A percentile compares a stretch with the other conserved stretches of the same genome.
phyloP scores from a whole-genome alignment of 345 rosid species.

The Brassica juncea region DNA sequence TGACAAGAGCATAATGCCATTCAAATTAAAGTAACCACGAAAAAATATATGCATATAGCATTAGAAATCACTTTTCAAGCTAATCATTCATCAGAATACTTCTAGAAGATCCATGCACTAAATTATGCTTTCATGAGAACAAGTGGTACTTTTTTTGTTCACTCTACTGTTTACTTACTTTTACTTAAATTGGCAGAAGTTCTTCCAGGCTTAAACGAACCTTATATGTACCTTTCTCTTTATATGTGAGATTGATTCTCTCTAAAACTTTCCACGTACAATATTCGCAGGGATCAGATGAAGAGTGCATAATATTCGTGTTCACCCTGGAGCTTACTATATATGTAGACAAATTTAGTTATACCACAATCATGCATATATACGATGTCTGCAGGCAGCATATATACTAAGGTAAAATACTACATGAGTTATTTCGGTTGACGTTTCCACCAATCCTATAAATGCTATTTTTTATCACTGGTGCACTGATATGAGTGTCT shows the following conservation, averaged over 20 bases:
- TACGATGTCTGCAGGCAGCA: neutral
- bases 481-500: neutral
- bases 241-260: neutral
- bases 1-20: slow-evolving; percentile 1
- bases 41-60: neutral
- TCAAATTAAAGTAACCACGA: neutral
- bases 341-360: neutral
- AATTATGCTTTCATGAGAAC: neutral
- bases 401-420: neutral
- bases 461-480: neutral
- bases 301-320: neutral
- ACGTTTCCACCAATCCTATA: neutral
- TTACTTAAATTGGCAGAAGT: neutral
- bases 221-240: neutral
- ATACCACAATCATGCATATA: neutral
- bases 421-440: neutral
- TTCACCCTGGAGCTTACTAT: neutral
- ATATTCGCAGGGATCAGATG: neutral
- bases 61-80: neutral
- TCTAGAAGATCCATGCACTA: too few species aligned
- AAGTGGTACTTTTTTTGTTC: neutral
- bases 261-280: neutral
- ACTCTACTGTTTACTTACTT: neutral
- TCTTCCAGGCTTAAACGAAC: neutral
- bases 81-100: neutral